These are phyloP conservation scores for Lentinula edodes DNA, from an alignment of 768 basidiomycete genomes.

Conservation along the genomic window DNA sequence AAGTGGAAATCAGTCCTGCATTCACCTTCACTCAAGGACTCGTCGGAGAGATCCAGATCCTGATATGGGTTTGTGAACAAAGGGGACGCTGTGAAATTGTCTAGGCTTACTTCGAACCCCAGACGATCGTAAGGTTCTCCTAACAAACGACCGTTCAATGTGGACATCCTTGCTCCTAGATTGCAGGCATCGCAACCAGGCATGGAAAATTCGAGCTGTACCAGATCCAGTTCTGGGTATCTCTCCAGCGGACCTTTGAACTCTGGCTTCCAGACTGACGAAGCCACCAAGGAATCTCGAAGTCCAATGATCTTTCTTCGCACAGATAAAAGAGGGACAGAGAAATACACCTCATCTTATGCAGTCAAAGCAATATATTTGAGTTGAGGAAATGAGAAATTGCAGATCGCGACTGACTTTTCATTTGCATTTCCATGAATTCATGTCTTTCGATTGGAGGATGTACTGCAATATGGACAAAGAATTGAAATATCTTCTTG, in stretches of 20 bases:
- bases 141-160: conserved; percentile 48
- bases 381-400: background rate
- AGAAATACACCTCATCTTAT: conserved; percentile 64
- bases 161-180: conserved; percentile 65
- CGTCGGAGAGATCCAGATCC: conserved; percentile 14
- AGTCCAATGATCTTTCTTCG: conserved; percentile 67
- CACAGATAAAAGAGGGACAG: conserved; percentile 58
- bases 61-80: background rate
- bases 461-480: conserved; percentile 74
- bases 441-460: conserved; percentile 41
- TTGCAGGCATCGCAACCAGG: conserved; percentile 81
- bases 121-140: conserved; percentile 67
- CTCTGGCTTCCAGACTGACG: conserved; percentile 75
- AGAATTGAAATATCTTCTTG: conserved; percentile 84
- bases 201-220: conserved; percentile 46
- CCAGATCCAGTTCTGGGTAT: conserved; percentile 59
- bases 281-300: conserved; percentile 71
- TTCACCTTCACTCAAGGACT: conserved; percentile 2
- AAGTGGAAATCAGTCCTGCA: conserved; percentile 45
- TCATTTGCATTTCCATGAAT: conserved; percentile 50
- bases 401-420: conserved; percentile 31
- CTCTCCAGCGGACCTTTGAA: conserved; percentile 62
- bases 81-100: too few species aligned
- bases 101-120: conserved; percentile 53
- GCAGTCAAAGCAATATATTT: background rate